Base-by-base conservation (phyloP, 2,329 filamentous ascomycete species). In the Pestalotiopsis sp. region DNA sequence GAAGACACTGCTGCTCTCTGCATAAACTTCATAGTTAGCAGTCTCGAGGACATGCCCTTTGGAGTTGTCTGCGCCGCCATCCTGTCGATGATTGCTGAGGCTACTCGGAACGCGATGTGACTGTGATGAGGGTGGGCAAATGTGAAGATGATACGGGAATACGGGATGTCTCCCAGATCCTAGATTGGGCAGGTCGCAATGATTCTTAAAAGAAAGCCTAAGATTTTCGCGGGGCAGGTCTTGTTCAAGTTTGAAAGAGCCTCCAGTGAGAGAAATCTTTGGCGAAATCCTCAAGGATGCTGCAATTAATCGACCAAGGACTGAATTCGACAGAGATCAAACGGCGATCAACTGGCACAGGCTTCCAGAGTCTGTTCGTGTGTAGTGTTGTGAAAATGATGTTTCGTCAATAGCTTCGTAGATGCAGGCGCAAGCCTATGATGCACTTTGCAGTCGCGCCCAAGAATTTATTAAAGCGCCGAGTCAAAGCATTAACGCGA, bases 11-110 rank as follows among this genome's bases (percentile, higher is more conserved):
- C 92, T 71, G 93, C 92, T 75, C 95, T 89, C 84, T 97, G 95
- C 95, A 98, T 98, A 79, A 98, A 98, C 84, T 97, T 97, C 94
- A 97, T 98, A 49, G 93, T 95, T 77, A 97, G 86, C 62, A 98
- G 90, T 73, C 94, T 91, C 69, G 92, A 95, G 71, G 95, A 97
- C 90, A 97, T 94, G 60, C 86, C 86, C 80, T 92, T 92, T 60
- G 64, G 36, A 39, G 88, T 88, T 61, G 84, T 90, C 77, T 85
- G 82, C 70, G 86, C 81, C 73, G 86, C 80, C 79, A 86, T 85
- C 62, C 74, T 77, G 69, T 67, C 20, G 52, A 39, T 57, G 39
- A 14, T 64, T 45, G 25, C 27, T 59, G 41, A 49, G 39, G 52
- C 52, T 66, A 56, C 64, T 38, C 23, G 31, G 17, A 17, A 39